Base-by-base conservation (phyloP, 1,284 basidiomycete species). In the Rhodotorula sp. region DNA sequence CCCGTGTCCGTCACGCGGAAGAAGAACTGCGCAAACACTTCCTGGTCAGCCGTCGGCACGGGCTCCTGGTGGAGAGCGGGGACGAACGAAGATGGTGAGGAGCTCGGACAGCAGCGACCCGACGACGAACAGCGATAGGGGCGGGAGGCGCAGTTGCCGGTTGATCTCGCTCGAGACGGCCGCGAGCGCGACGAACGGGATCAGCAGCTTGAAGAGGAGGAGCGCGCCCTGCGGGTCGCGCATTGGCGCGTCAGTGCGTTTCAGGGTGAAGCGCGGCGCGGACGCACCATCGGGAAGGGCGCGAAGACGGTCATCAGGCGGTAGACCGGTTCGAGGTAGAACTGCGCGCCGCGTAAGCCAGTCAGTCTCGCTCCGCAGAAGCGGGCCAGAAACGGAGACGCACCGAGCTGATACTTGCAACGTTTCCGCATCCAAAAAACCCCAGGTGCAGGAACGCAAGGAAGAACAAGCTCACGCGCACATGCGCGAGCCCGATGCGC, bases 281-380 rank as follows among this genome's bases (percentile, higher is more conserved):
- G n/a, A 60, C 67, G 44, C 8, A 88, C 87, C 92, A 94, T 94
- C 65, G 91, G 85, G 81, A 94, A 94, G 0, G 93, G 92, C 74
- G 86, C 90, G 82, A 94, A 95, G 69, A 93, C 86, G 0, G 92
- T 91, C 69, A 94, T 89, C 22, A 95, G 85, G 8, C 93, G 89
- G 79, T 93, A 95, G 17, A 95, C 92, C 0, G 92, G 92, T 58
- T 90, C 91, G 21, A 94, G 85, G 80, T 94, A 95, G 82, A 95
- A 95, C 7, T 91, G 91, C 19, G 7, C n/a, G 5, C 25, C 19
- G 15, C 12, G 2, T 4, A 5, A 25, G 22, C 4, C 37, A 32
- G 37, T 59, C 36, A 67, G 64, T 32, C 13, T 13, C 21, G 22
- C 62, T 4, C 27, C 3, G 17, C 41, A 27, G 12, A 37, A 17